These are phyloP conservation scores for Didymellaceae sp. DNA, from an alignment of 2,329 filamentous ascomycete genomes.

Conservation along the genomic window DNA sequence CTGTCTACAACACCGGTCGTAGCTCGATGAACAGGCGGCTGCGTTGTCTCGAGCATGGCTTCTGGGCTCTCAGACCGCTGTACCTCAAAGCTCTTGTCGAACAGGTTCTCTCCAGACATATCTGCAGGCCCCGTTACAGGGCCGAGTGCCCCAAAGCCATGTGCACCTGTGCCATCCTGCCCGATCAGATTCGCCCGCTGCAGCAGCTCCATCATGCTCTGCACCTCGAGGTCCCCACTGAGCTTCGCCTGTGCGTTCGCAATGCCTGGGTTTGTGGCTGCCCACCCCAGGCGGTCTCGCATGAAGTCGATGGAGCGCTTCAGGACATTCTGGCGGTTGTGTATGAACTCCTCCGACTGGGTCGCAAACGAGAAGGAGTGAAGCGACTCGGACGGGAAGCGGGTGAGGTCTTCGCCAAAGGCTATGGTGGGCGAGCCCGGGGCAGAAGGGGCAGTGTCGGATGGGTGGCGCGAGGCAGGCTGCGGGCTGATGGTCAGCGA, in stretches of 20 bases:
- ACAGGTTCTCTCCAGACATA: conserved; percentile 76
- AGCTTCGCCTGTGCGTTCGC: conserved; percentile 83
- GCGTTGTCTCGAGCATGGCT: conserved; percentile 39
- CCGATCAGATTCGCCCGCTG: conserved; percentile 81
- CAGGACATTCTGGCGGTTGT: conserved; percentile 89
- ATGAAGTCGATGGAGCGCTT: conserved; percentile 97
- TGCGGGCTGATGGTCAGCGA: conserved; percentile 71
- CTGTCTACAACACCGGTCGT: conserved; percentile 16
- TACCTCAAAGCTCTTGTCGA: conserved; percentile 79
- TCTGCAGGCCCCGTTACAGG: conserved; percentile 83
- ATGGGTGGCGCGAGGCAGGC: conserved; percentile 56
- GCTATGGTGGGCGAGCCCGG: conserved; percentile 70
- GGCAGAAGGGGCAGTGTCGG: conserved; percentile 64
- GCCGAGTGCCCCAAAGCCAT: conserved; percentile 59
- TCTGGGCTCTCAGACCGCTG: conserved; percentile 56
- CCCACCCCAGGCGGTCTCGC: conserved; percentile 87
- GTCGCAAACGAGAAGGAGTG: conserved; percentile 99
- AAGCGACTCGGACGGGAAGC: conserved; percentile 93
- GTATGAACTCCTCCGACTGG: conserved; percentile 89
- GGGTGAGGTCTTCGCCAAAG: conserved; percentile 85
- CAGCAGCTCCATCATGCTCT: conserved; percentile 88
- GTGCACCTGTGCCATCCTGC: conserved; percentile 65
- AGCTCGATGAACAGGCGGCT: conserved; percentile 26
- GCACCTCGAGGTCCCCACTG: conserved; percentile 82
- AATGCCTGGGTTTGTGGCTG: conserved; percentile 75